Base-by-base conservation (phyloP, 352 stramenopile species). In the Pythium brassicae region DNA sequence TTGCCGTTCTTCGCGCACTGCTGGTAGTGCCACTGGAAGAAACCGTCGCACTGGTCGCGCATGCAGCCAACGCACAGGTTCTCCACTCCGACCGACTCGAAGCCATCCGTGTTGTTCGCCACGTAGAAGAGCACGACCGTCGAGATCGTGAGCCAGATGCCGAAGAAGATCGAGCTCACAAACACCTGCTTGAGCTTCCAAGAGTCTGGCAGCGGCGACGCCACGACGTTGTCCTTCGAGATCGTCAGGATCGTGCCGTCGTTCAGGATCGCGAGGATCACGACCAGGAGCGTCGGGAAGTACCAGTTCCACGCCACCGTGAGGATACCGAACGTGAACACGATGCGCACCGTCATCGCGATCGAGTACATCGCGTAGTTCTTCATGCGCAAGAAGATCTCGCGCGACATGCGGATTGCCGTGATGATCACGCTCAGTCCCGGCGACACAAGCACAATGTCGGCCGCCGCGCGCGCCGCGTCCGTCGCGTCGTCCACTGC, bases 341-440 rank as follows among this genome's bases (percentile, higher is more conserved):
- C 86, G 45, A 97, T 83, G 71, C 90, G 81, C 12, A 94, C 70
- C 27, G 85, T 96, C 71, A 92, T 92, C 40, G 86, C 89, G 23
- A 96, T 91, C 45, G 86, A 83, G 74, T 97, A 97, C 67, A 96
- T 85, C 34, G 92, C 87, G 70, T 97, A 96, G 58, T 84, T 87
- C 72, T 97, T 97, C 75, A 97, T 94, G 47, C 87, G 78, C 53
- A 88, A 64, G 75, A 97, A 97, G 50, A 96, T 97, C 55, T 93
- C 74, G 55, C 87, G 76, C 39, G 67, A 86, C 72, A 94, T 89
- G 52, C 90, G 71, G 39, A 97, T 92, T 23, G 89, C 89, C 15
- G 81, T 91, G 68, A 96, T 96, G 50, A 97, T 96, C 26, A 87
- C 79, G 62, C 63, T 80, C 37, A 97, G 63, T 76, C 87, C 89